Evolutionary conservation across 768 basidiomycete genomes (phyloP).

Genomic region (Lentinula lateritia): DNA sequence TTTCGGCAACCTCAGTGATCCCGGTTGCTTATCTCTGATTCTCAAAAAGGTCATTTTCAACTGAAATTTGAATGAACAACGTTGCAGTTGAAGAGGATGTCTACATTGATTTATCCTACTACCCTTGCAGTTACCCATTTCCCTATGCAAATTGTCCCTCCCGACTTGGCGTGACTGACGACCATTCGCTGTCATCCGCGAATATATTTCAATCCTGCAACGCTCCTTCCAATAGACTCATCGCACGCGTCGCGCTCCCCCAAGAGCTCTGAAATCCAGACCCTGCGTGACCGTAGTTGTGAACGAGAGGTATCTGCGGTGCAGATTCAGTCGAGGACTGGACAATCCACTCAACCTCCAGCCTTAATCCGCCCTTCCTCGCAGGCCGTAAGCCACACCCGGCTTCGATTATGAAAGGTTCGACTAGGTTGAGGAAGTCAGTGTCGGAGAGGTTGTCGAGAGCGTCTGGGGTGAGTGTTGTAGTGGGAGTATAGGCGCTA

Average conservation of each 20-base stretch:
- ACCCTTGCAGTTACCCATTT: too few relatives aligned
- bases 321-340: slow-evolving; percentile 16
- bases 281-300: slow-evolving; percentile 60
- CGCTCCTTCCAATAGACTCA: slow-evolving; percentile 40
- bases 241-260: slow-evolving; percentile 51
- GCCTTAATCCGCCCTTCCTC: slow-evolving; percentile 50
- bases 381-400: slow-evolving; percentile 58
- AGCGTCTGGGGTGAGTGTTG: neutral
- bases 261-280: slow-evolving; percentile 59
- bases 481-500: neutral
- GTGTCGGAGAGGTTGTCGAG: slow-evolving; percentile 14
- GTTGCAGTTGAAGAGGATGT: too few relatives aligned
- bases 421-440: slow-evolving; percentile 22
- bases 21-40: too few relatives aligned
- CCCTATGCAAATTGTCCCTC: too few relatives aligned
- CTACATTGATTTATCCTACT: too few relatives aligned
- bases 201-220: slow-evolving; percentile 12
- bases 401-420: slow-evolving; percentile 28
- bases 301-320: slow-evolving; percentile 37
- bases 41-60: too few relatives aligned
- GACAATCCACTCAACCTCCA: slow-evolving; percentile 39
- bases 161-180: too few relatives aligned
- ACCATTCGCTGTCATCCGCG: too few relatives aligned
- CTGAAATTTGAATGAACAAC: too few relatives aligned
- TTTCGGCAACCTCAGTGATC: too few relatives aligned